Conservation (phyloP, 371 early-diverging fungal species). For the Mucor velutinosus region DNA sequence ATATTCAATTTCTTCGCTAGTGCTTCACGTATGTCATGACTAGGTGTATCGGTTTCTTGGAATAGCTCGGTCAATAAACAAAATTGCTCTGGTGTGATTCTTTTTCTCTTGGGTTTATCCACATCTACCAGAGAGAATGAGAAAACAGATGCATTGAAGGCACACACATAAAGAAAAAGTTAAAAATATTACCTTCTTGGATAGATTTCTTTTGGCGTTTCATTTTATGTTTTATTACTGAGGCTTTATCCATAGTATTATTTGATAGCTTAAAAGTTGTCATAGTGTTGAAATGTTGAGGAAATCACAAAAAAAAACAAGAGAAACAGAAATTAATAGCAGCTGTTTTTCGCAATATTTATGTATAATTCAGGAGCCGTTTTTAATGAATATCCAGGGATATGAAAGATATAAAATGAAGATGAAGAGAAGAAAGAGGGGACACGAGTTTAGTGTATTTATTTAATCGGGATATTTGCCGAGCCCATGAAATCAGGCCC, state of each 20-base stretch:
- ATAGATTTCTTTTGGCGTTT: constrained; percentile 17
- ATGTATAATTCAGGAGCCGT: constrained; percentile 6
- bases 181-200: not conserved
- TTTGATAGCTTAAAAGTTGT: constrained; percentile 13
- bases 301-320: not conserved
- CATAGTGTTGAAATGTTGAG: not conserved
- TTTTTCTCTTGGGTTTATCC: constrained; percentile 69
- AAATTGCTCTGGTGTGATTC: constrained; percentile 75
- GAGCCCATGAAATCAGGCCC: constrained; percentile 1
- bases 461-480: not conserved
- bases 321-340: not conserved
- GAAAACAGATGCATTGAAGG: not conserved
- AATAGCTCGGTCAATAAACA: constrained; percentile 67
- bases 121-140: constrained; percentile 1
- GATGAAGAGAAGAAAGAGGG: not conserved
- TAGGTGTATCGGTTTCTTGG: constrained; percentile 86
- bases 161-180: not conserved
- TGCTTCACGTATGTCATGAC: constrained; percentile 80
- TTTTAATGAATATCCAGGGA: constrained; percentile 13
- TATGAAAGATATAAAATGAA: constrained; percentile 6
- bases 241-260: not conserved
- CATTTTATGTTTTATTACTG: not conserved
- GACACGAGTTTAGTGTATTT: not conserved
- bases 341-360: not conserved
- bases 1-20: constrained; percentile 85